Base-by-base conservation (phyloP, 108 stramenopile species). In the Cyclotella atomus region DNA sequence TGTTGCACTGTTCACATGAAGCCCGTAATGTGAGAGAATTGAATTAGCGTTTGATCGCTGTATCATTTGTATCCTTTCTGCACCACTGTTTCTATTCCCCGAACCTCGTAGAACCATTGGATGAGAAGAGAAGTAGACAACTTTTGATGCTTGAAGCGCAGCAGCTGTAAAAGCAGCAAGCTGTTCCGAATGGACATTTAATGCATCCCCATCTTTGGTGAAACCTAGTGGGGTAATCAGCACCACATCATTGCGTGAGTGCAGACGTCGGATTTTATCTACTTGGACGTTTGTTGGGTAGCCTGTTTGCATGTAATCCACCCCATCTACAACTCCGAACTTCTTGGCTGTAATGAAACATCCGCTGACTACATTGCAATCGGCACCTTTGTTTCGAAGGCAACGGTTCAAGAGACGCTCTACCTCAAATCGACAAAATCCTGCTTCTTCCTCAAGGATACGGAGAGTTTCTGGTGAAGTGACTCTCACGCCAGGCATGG, bases 331-430 rank as follows among this genome's bases (percentile, higher is more conserved):
- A n/a, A 76, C 73, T 8, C 84, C 84, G 44, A 82, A 88, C 24
- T 68, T 75, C 49, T 77, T 67, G 0, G 88, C 88, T 33, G 85
- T 83, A 44, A 82, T 84, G 57, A 88, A 86, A 62, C 82, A 83
- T 0, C 88, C 88, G 33, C 83, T 71, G 46, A 88, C 85, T 12
- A 88, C 81, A 63, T 88, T 88, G 45, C 85, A 84, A 43, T 86
- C 72, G 2, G 75, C 83, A 47, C 83, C 83, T 46, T 81, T 71
- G 32, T 68, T 67, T 21, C 78, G 35, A 38, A 88, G 73, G 45
- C 71, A 81, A 29, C 78, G 73, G 27, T 86, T 85, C 59, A 88
- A 65, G 25, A 60, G 44, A 9, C 88, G 80, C 34, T 88, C 88
- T 12, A 88, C 78, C 75, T 88, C 88, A 57, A 83, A 85, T 56